These are phyloP conservation scores for Baorangia bicolor DNA, from an alignment of 768 basidiomycete genomes.

Conservation along the genomic window DNA sequence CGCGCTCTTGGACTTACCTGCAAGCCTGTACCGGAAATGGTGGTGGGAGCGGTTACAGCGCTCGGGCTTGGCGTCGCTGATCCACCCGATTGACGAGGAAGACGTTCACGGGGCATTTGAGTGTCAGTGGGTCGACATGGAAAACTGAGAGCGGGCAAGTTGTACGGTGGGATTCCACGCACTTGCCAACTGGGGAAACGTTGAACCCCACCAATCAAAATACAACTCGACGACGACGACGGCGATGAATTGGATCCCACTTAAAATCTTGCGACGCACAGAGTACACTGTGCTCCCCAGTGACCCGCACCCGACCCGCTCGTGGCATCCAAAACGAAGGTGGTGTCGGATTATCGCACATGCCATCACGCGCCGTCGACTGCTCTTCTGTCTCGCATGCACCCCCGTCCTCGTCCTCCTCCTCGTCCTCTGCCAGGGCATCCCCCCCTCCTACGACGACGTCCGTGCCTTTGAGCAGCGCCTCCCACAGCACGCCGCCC, in stretches of 20 bases:
- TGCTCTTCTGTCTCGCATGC: conserved; percentile 21
- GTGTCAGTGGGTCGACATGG: too few species aligned
- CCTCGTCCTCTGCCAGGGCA: conserved; percentile 35
- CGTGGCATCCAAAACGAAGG: conserved; percentile 7
- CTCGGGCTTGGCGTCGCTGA: neutral
- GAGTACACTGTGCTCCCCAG: conserved; percentile 16
- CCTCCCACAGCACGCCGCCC: conserved; percentile 39
- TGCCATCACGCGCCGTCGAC: conserved; percentile 28
- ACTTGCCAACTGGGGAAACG: too few species aligned
- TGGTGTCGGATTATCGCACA: conserved; percentile 12
- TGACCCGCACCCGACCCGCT: neutral
- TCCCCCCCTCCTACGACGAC: conserved; percentile 41
- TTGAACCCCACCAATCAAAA: too few species aligned
- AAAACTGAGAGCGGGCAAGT: too few species aligned
- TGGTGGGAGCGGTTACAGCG: neutral
- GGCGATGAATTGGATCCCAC: neutral
- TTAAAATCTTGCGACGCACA: neutral
- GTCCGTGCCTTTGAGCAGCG: conserved; percentile 35
- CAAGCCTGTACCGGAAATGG: too few species aligned
- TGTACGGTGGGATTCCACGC: too few species aligned
- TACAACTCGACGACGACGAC: too few species aligned
- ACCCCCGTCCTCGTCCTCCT: conserved; percentile 27
- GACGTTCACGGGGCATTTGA: too few species aligned
- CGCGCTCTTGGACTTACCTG: too few species aligned
- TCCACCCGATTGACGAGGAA: neutral